These are phyloP conservation scores for Fusarium oxysporum DNA, from an alignment of 2,329 filamentous ascomycete genomes.

Conservation along the genomic window DNA sequence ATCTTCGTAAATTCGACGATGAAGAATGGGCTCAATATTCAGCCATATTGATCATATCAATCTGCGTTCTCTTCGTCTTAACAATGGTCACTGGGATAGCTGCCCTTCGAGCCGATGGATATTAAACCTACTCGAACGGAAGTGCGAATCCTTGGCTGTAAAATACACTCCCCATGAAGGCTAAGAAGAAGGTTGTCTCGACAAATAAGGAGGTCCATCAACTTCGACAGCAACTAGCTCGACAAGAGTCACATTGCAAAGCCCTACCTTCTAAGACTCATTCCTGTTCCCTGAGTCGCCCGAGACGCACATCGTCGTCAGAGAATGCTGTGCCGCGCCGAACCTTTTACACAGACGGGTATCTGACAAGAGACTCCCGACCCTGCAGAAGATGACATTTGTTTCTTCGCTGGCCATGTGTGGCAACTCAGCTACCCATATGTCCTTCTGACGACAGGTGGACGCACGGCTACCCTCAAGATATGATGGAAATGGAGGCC, in stretches of 20 bases:
- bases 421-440: neutral
- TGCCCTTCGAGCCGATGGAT: neutral
- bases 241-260: neutral
- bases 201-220: neutral
- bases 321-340: too few relatives aligned
- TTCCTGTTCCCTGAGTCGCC: fast-evolving
- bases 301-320: fast-evolving
- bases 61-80: slow-evolving; percentile 3
- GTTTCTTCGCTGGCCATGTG: neutral
- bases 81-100: slow-evolving; percentile 8
- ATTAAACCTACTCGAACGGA: neutral
- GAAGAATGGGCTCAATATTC: slow-evolving; percentile 14
- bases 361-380: neutral
- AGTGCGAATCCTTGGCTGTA: too few relatives aligned
- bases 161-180: too few relatives aligned
- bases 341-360: fast-evolving
- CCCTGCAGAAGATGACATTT: fast-evolving
- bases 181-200: fast-evolving
- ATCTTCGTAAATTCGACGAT: slow-evolving; percentile 20
- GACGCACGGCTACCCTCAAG: neutral
- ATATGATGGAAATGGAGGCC: neutral
- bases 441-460: neutral
- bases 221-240: neutral
- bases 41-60: slow-evolving; percentile 1
- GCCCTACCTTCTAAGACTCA: fast-evolving